Conservation (phyloP, 305 asterid species). For the Fraxinus xanthoxyloides region DNA sequence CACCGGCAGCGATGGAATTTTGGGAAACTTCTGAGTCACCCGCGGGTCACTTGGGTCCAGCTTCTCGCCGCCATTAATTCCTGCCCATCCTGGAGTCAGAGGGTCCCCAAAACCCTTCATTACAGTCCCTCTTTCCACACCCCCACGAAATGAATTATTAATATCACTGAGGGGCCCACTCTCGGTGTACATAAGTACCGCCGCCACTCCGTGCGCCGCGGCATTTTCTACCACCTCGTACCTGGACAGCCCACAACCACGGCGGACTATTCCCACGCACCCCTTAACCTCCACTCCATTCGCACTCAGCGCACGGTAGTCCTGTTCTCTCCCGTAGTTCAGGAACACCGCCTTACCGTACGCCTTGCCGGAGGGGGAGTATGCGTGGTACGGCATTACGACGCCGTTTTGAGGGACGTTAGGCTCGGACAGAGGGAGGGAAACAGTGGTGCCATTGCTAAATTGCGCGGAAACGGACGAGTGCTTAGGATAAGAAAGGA, state of each 20-base stretch:
- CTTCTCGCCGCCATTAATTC: slow-evolving; percentile 56
- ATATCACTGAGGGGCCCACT: slow-evolving; percentile 26
- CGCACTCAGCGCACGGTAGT: slow-evolving; percentile 50
- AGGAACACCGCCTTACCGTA: slow-evolving; percentile 61
- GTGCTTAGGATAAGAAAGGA: slow-evolving; percentile 67
- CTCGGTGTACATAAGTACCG: slow-evolving; percentile 88
- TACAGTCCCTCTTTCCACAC: slow-evolving; percentile 93
- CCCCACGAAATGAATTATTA: slow-evolving; percentile 33
- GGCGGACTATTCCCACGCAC: slow-evolving; percentile 74
- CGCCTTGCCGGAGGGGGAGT: slow-evolving; percentile 81
- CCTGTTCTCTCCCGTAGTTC: slow-evolving; percentile 76
- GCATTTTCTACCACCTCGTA: slow-evolving; percentile 69
- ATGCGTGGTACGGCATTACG: slow-evolving; percentile 83
- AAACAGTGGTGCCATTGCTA: slow-evolving; percentile 37
- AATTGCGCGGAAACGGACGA: slow-evolving; percentile 58
- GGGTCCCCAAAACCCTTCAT: slow-evolving; percentile 94
- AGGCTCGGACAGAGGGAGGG: slow-evolving; percentile 51
- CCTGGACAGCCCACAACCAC: slow-evolving; percentile 73
- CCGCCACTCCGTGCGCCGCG: slow-evolving; percentile 74
- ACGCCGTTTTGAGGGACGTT: slow-evolving; percentile 39
- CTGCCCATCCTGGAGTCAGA: slow-evolving; percentile 87
- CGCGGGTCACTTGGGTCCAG: slow-evolving; percentile 44
- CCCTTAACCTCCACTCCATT: slow-evolving; percentile 58
- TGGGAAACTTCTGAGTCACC: slow-evolving; percentile 60
- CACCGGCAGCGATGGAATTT: slow-evolving; percentile 75